Evolutionary conservation across 129 eudicot species (phyloP).

Genomic region (Ambrosia trifida): DNA sequence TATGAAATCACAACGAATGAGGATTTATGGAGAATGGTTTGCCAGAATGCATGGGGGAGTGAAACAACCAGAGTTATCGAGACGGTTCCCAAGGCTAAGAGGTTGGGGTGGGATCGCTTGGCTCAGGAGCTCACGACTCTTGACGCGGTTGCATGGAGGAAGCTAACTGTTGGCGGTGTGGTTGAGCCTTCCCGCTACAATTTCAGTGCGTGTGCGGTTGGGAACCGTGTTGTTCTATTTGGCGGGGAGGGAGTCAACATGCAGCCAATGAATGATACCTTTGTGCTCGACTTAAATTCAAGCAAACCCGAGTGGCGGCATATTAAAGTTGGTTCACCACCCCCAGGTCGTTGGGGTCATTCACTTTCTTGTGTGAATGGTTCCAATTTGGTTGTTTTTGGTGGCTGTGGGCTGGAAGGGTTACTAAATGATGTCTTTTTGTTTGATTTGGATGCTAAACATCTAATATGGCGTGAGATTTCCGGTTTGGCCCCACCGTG

Average conservation of each 20-base stretch:
- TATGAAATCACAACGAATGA: constrained; percentile 71
- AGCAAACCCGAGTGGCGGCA: constrained; percentile 82
- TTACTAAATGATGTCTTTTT: constrained; percentile 81
- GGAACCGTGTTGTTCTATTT: constrained; percentile 82
- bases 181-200: constrained; percentile 94
- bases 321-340: constrained; percentile 78
- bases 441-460: constrained; percentile 83
- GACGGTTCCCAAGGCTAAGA: constrained; percentile 78
- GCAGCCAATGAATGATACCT: constrained; percentile 94
- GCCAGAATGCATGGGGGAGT: constrained; percentile 92
- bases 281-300: constrained; percentile 71
- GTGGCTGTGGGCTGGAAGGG: constrained; percentile 89
- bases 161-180: constrained; percentile 72
- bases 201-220: constrained; percentile 95
- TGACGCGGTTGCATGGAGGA: constrained; percentile 91
- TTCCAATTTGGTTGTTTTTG: constrained; percentile 77
- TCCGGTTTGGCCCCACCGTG: constrained; percentile 84
- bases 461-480: constrained; percentile 88
- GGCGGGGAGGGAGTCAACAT: constrained; percentile 90
- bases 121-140: constrained; percentile 90
- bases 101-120: constrained; percentile 86
- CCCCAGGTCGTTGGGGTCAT: constrained; percentile 98
- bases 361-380: constrained; percentile 83
- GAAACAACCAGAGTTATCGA: constrained; percentile 78
- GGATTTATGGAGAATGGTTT: constrained; percentile 87